phyloP scores from a whole-genome alignment of 352 stramenopile genomes.

The Phytophthora melonis region DNA sequence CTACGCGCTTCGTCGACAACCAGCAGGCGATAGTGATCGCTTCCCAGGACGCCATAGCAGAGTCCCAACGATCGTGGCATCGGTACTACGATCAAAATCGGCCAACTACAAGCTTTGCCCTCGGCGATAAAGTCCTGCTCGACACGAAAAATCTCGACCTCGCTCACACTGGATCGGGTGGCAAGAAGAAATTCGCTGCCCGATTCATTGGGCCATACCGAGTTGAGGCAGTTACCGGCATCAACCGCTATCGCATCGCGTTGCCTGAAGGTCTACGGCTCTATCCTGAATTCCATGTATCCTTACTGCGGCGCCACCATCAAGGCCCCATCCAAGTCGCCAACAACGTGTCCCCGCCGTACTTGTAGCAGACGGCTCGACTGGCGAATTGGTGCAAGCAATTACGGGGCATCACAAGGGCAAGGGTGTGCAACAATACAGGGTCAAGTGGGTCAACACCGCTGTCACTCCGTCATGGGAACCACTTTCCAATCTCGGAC shows the following conservation, averaged over 20 bases:
- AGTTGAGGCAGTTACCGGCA: neutral
- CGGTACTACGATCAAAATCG: slow-evolving; percentile 15
- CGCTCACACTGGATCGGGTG: neutral
- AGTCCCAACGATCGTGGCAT: slow-evolving; percentile 7
- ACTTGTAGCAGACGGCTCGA: slow-evolving; percentile 12
- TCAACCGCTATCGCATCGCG: neutral
- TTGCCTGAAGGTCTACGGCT: neutral
- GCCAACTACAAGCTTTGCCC: neutral
- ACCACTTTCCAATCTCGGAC: slow-evolving; percentile 1
- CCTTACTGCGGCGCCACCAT: slow-evolving; percentile 5
- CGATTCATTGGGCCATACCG: slow-evolving; percentile 18
- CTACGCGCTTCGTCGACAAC: slow-evolving; percentile 1
- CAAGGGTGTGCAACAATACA: slow-evolving; percentile 11
- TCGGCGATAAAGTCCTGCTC: slow-evolving; percentile 12
- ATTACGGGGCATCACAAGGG: slow-evolving; percentile 3
- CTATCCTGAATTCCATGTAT: neutral
- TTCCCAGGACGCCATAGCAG: slow-evolving; percentile 10
- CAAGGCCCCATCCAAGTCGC: neutral
- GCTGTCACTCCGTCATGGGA: neutral
- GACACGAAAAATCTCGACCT: slow-evolving; percentile 16
- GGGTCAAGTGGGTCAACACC: slow-evolving; percentile 10
- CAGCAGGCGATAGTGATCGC: neutral
- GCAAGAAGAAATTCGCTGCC: slow-evolving; percentile 12
- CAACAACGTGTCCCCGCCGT: slow-evolving; percentile 6
- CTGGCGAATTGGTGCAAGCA: slow-evolving; percentile 1